Evolutionary conservation across 164 flowering plant species (phyloP), one percentile per base, ranked within the genome.

Genomic region (Echeveria elegans): DNA sequence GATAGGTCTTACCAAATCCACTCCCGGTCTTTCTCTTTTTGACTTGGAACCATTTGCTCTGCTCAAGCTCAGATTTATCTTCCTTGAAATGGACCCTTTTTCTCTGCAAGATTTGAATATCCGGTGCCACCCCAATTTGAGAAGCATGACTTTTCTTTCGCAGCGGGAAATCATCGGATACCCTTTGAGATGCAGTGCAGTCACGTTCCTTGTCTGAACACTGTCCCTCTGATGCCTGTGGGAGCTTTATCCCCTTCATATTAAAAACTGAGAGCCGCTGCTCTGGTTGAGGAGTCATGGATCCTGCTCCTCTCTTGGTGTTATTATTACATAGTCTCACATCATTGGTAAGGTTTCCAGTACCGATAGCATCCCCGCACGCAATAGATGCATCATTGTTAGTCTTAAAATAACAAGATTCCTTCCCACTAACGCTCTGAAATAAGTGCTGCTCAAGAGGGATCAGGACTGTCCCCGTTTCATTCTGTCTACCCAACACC

Each of bases 21-120:
- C 64, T 23, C 8, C 67, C 66, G 68, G 78, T 63, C 48, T 68
- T 72, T 41, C n/a, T 37, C 64, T 77, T 74, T 60, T 63, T 72
- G 29, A 72, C 30, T 12, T 69, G 68, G 16, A 56, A 26, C 61
- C 32, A 28, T 48, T 70, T 77, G 47, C 69, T 60, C 37, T 69
- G 71, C 26, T 72, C 67, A 67, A 65, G 67, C 52, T 68, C 66
- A 30, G 66, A 59, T 66, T 69, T 84, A 58, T 70, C 53, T 61
- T 86, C 89, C 31, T 77, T 64, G 65, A 92, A 92, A 64, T 72
- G 83, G 68, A 92, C 92, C 71, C 79, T 76, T 76, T 92, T 92
- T 67, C 68, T 73, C 37, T 58, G 21, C 56, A 75, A 70, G 69
- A 63, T 73, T 63, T 70, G 69, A 48, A 47, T 70, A 34, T 41